A percentile compares a stretch with the other conserved stretches of the same genome.
phyloP scores from a whole-genome alignment of 2,329 filamentous ascomycete genomes.

The Calonectria honghensis region DNA sequence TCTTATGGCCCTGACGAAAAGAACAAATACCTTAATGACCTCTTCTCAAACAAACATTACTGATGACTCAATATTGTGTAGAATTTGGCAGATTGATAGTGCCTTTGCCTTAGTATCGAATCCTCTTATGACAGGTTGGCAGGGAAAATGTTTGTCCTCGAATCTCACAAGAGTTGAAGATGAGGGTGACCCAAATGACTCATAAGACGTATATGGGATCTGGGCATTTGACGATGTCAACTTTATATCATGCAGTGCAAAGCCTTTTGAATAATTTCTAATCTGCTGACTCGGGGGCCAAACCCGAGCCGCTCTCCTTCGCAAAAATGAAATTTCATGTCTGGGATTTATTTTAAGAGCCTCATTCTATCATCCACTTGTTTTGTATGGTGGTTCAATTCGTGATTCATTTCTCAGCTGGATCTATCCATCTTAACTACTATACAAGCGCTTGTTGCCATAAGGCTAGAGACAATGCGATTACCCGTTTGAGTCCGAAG shows the following conservation, averaged over 20 bases:
- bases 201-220: background rate
- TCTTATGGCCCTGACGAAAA: too few species aligned
- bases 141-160: background rate
- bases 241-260: background rate
- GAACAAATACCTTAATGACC: too few species aligned
- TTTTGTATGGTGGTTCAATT: background rate
- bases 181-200: background rate
- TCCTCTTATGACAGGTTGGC: background rate
- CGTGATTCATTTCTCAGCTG: constrained; percentile 16
- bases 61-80: background rate
- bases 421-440: constrained; percentile 1
- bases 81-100: background rate
- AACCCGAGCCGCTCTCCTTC: background rate
- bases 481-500: constrained; percentile 33
- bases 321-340: background rate
- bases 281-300: background rate
- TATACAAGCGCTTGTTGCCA: background rate
- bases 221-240: background rate
- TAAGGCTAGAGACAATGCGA: background rate
- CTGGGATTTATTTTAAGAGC: background rate
- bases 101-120: background rate
- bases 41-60: too few species aligned
- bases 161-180: background rate
- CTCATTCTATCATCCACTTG: background rate
- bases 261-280: background rate